These are phyloP conservation scores for Vigna mungo DNA, from an alignment of 306 rosid genomes.

Conservation along the genomic window DNA sequence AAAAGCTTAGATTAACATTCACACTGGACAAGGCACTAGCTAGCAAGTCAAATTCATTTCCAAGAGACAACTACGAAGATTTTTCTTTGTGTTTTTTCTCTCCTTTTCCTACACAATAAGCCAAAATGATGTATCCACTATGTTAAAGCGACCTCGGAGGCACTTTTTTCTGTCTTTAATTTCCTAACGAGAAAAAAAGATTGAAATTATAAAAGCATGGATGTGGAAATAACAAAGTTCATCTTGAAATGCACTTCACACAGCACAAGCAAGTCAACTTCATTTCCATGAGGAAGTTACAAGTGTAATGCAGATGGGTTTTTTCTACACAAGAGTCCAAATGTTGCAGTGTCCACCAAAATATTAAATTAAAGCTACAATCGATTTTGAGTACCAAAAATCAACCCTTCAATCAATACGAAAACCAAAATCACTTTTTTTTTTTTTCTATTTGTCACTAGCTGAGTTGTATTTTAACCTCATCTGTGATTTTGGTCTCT, in stretches of 20 bases:
- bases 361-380: conserved; percentile 25
- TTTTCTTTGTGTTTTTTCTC: background rate
- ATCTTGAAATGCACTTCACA: background rate
- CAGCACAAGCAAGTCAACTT: conserved; percentile 31
- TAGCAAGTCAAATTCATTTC: conserved; percentile 32
- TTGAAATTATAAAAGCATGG: background rate
- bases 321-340: conserved; percentile 38
- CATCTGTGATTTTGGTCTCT: background rate
- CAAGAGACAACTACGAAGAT: background rate
- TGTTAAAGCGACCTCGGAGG: conserved; percentile 13
- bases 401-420: conserved; percentile 3
- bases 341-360: conserved; percentile 19
- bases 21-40: conserved; percentile 10
- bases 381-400: conserved; percentile 5
- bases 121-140: conserved; percentile 24
- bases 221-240: conserved; percentile 16
- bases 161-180: background rate
- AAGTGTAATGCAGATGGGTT: background rate
- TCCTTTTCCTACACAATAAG: background rate
- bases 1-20: background rate
- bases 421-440: background rate
- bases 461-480: conserved; percentile 5
- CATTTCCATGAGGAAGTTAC: conserved; percentile 3
- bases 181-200: background rate
- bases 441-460: background rate